phyloP scores from a whole-genome alignment of 139 green algal species.

The Parachlorella kessleri region DNA sequence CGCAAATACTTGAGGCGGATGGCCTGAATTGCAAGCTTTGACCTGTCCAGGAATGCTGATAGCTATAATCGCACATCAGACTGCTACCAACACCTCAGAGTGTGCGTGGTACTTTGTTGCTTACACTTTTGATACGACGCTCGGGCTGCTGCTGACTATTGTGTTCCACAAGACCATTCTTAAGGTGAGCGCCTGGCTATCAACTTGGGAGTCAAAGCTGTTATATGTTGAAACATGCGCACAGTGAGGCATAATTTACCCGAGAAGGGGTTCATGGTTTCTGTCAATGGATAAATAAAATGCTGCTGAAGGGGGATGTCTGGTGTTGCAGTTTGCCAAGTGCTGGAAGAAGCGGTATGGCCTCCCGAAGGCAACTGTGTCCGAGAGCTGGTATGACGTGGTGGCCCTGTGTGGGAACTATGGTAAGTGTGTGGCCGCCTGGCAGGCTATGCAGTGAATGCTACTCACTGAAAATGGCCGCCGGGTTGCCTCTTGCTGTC shows the following conservation, averaged over 20 bases:
- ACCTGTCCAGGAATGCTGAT: slow-evolving; percentile 49
- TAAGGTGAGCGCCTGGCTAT: too few relatives aligned
- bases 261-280: too few relatives aligned
- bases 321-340: neutral
- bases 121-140: slow-evolving; percentile 49
- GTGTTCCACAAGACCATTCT: slow-evolving; percentile 48
- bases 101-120: slow-evolving; percentile 59
- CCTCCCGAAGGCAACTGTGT: neutral
- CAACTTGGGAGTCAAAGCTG: too few relatives aligned
- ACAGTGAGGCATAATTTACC: too few relatives aligned
- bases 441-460: too few relatives aligned
- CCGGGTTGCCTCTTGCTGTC: too few relatives aligned
- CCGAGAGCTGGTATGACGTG: slow-evolving; percentile 3
- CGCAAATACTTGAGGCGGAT: too few relatives aligned
- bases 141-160: slow-evolving; percentile 56
- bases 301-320: too few relatives aligned
- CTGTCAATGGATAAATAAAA: too few relatives aligned
- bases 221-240: too few relatives aligned
- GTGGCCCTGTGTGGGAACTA: slow-evolving; percentile 59
- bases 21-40: too few relatives aligned
- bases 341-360: neutral
- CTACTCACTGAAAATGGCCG: too few relatives aligned
- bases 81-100: slow-evolving; percentile 19
- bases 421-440: slow-evolving; percentile 23
- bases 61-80: slow-evolving; percentile 40